These are phyloP conservation scores for Chaetothyriales sp. DNA, from an alignment of 2,329 filamentous ascomycete species.

Conservation along the genomic window DNA sequence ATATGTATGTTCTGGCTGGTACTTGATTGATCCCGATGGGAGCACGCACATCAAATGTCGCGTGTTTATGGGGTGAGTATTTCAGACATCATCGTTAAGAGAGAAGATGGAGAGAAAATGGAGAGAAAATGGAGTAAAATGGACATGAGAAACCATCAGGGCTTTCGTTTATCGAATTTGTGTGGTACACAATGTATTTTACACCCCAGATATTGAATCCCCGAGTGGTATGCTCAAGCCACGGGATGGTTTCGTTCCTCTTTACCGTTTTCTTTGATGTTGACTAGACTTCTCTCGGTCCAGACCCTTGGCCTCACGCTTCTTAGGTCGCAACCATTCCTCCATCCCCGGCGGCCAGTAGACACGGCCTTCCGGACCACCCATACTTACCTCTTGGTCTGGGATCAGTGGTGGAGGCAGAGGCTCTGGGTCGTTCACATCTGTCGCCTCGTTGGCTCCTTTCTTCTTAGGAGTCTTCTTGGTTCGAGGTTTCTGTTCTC, in stretches of 20 bases:
- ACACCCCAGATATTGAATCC: background rate
- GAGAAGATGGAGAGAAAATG: background rate
- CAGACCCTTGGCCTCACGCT: slow-evolving; percentile 48
- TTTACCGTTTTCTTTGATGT: background rate
- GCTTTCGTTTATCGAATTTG: background rate
- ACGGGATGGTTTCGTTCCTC: no score
- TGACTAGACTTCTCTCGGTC: slow-evolving; percentile 21
- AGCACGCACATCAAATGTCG: no score
- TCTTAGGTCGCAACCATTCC: slow-evolving; percentile 73
- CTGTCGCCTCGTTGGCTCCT: slow-evolving; percentile 25
- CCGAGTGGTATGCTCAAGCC: background rate
- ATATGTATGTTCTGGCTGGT: no score
- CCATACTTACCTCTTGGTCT: slow-evolving; percentile 68
- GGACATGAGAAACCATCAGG: background rate
- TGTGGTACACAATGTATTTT: background rate
- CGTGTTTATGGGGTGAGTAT: background rate
- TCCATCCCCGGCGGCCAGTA: slow-evolving; percentile 89
- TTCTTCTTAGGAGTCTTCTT: slow-evolving; percentile 30
- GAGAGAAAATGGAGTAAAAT: background rate
- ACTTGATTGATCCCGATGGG: no score
- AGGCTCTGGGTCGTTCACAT: slow-evolving; percentile 26
- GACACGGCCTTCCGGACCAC: slow-evolving; percentile 64
- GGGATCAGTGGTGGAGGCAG: slow-evolving; percentile 37
- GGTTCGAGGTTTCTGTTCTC: slow-evolving; percentile 25
- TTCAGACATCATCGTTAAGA: background rate